Conservation (phyloP, 148 eudicot genomes). For the Rhododendron williamsianum region DNA sequence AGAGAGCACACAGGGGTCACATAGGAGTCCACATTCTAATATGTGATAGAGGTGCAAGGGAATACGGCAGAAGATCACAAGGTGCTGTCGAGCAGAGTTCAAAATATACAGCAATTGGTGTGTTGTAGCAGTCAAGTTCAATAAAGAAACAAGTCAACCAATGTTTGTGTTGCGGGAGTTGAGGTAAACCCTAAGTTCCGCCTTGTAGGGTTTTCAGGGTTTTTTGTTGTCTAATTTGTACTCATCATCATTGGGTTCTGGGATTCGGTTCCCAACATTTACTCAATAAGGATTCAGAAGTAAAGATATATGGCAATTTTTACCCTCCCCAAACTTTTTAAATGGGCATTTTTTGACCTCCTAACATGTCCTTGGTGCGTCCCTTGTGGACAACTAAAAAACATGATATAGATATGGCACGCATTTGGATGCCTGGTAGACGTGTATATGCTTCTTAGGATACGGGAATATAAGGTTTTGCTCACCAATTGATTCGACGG, state of each 20-base stretch:
- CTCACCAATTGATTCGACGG: constrained; percentile 82
- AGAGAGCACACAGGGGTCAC: too few species aligned
- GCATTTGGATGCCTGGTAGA: background rate
- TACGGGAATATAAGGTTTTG: background rate
- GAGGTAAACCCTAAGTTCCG: background rate
- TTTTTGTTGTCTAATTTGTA: background rate
- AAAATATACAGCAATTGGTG: too few species aligned
- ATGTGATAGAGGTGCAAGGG: too few species aligned
- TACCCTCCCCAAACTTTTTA: background rate
- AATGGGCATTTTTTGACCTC: background rate
- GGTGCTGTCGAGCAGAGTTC: too few species aligned
- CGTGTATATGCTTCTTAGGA: background rate
- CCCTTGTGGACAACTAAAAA: background rate
- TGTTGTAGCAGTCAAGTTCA: background rate
- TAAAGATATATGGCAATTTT: background rate
- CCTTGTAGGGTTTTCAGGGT: background rate
- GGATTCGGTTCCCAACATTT: too few species aligned
- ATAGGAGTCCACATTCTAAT: too few species aligned
- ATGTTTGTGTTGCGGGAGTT: background rate
- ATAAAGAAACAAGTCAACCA: background rate
- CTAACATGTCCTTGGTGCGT: background rate
- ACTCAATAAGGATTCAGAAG: background rate
- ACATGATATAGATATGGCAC: background rate
- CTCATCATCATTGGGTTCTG: background rate
- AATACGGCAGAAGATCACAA: too few species aligned